Evolutionary conservation across 1,139 yeast genomes (phyloP).

Genomic region (Suhomyces ambrosiae): DNA sequence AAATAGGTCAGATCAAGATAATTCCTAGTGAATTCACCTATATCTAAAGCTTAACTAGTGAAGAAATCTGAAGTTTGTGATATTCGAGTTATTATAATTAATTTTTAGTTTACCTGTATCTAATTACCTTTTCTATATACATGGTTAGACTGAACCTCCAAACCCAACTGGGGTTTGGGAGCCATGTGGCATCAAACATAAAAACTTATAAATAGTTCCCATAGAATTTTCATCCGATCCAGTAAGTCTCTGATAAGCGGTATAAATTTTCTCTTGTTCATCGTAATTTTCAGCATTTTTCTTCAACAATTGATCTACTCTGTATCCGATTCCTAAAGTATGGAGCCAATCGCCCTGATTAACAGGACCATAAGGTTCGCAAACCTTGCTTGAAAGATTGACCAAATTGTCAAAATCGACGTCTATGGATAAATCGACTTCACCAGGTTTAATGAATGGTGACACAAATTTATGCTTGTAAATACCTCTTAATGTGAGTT

Average conservation of each 20-base stretch:
- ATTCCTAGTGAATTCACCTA: too few species aligned
- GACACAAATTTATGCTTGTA: slow-evolving; percentile 71
- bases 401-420: slow-evolving; percentile 72
- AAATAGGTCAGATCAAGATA: too few species aligned
- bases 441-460: slow-evolving; percentile 78
- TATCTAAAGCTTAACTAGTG: too few species aligned
- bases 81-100: too few species aligned
- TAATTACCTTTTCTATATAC: not conserved
- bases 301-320: slow-evolving; percentile 58
- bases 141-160: slow-evolving; percentile 14
- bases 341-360: slow-evolving; percentile 85
- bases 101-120: not conserved
- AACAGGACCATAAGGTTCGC: slow-evolving; percentile 55
- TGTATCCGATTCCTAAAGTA: slow-evolving; percentile 71
- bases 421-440: slow-evolving; percentile 80
- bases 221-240: slow-evolving; percentile 63
- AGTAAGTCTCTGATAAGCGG: slow-evolving; percentile 65
- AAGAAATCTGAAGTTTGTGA: too few species aligned
- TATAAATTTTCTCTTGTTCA: slow-evolving; percentile 49
- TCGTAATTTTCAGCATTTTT: slow-evolving; percentile 31
- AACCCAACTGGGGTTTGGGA: slow-evolving; percentile 43
- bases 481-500: slow-evolving; percentile 73
- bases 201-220: slow-evolving; percentile 78
- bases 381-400: slow-evolving; percentile 22
- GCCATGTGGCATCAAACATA: slow-evolving; percentile 60